Conservation (phyloP, 2,329 filamentous ascomycete species). For the Paraphoma chrysanthemicola region DNA sequence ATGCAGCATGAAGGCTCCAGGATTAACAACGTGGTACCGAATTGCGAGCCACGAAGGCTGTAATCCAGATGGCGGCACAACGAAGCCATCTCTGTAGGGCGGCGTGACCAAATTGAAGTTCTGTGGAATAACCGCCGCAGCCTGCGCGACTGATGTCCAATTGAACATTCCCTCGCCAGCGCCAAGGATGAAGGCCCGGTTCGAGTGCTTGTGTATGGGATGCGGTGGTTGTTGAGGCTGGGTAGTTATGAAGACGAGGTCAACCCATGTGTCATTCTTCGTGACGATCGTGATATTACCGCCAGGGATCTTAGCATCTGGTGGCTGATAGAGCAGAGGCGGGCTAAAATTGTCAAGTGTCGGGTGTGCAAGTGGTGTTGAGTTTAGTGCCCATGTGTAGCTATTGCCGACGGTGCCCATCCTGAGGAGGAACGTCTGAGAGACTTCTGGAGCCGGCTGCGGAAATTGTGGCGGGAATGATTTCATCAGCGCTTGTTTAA, state of each 20-base stretch:
- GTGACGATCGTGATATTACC: slow-evolving; percentile 55
- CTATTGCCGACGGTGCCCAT: slow-evolving; percentile 46
- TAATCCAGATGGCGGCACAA: slow-evolving; percentile 38
- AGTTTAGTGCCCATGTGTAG: slow-evolving; percentile 63
- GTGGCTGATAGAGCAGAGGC: slow-evolving; percentile 55
- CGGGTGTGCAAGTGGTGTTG: slow-evolving; percentile 49
- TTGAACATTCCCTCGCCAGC: slow-evolving; percentile 56
- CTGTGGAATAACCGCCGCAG: slow-evolving; percentile 52
- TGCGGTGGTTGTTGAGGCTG: slow-evolving; percentile 58
- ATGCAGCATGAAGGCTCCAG: slow-evolving; percentile 58
- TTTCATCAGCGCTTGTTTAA: slow-evolving; percentile 52
- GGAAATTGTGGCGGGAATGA: slow-evolving; percentile 57
- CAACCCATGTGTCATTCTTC: slow-evolving; percentile 43
- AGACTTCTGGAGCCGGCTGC: slow-evolving; percentile 51
- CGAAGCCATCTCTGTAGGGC: slow-evolving; percentile 59
- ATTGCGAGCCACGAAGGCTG: slow-evolving; percentile 51
- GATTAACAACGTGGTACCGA: slow-evolving; percentile 55
- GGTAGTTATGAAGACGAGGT: slow-evolving; percentile 35
- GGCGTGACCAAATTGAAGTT: slow-evolving; percentile 66
- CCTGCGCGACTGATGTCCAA: slow-evolving; percentile 62
- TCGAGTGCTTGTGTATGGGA: slow-evolving; percentile 70
- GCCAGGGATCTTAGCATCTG: slow-evolving; percentile 28
- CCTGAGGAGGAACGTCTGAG: slow-evolving; percentile 54
- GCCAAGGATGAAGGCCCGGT: slow-evolving; percentile 66
- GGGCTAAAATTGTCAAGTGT: slow-evolving; percentile 47